These are phyloP conservation scores for Henckelia pumila DNA, from an alignment of 257 asterid genomes.

Conservation along the genomic window DNA sequence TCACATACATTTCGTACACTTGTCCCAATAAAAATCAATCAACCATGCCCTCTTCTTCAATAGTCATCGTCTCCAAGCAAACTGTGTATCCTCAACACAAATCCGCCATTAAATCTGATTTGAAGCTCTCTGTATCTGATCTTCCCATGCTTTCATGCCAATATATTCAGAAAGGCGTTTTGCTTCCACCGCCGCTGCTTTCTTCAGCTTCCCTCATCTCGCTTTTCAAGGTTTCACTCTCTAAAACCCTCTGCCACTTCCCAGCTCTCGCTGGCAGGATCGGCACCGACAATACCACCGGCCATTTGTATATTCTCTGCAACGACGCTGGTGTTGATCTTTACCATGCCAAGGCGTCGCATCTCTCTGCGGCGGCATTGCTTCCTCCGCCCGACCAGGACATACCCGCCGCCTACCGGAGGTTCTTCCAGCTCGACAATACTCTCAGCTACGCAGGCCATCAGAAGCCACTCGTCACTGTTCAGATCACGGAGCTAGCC, in stretches of 20 bases:
- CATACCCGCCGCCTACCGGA: conserved; percentile 49
- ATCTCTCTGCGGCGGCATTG: conserved; percentile 30
- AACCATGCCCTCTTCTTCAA: conserved; percentile 71
- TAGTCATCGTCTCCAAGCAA: conserved; percentile 61
- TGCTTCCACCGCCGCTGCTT: conserved; percentile 52
- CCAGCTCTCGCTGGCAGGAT: conserved; percentile 89
- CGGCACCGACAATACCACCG: conserved; percentile 46
- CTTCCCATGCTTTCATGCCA: conserved; percentile 97
- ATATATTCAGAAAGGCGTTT: conserved; percentile 87
- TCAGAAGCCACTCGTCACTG: conserved; percentile 50
- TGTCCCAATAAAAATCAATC: not conserved
- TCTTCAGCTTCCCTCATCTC: conserved; percentile 46
- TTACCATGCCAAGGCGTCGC: conserved; percentile 64
- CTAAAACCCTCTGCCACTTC: conserved; percentile 65
- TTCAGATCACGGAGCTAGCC: conserved; percentile 75
- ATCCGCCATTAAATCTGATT: conserved; percentile 41
- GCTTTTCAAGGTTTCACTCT: conserved; percentile 63
- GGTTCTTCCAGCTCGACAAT: conserved; percentile 64
- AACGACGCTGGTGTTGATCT: conserved; percentile 71
- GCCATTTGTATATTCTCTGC: conserved; percentile 61
- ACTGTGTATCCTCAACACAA: conserved; percentile 51
- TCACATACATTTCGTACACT: conserved; percentile 2
- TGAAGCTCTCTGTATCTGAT: conserved; percentile 90
- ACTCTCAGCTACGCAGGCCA: conserved; percentile 87
- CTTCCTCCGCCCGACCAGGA: conserved; percentile 41